These are phyloP conservation scores for Cyclotella baltica DNA, from an alignment of 108 stramenopile genomes.

Conservation along the genomic window DNA sequence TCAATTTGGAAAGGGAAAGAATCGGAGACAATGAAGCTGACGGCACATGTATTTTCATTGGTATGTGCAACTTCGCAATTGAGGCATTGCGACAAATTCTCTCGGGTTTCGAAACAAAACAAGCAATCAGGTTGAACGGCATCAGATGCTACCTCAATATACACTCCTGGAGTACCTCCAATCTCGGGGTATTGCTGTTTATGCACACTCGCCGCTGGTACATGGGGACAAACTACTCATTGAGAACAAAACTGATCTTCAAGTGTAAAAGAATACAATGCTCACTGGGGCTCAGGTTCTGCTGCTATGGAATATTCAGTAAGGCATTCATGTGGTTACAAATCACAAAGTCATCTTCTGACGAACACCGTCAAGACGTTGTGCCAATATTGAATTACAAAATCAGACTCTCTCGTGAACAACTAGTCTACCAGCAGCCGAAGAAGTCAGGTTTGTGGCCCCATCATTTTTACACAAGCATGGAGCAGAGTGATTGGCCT, in stretches of 20 bases:
- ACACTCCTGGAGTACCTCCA: slow-evolving; percentile 74
- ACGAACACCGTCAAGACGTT: slow-evolving; percentile 55
- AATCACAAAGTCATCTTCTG: slow-evolving; percentile 59
- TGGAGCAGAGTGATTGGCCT: no score
- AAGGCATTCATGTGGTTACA: slow-evolving; percentile 66
- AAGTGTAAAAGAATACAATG: slow-evolving; percentile 37
- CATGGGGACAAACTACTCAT: slow-evolving; percentile 47
- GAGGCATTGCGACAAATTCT: slow-evolving; percentile 62
- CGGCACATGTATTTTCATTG: slow-evolving; percentile 59
- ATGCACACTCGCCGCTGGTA: slow-evolving; percentile 72
- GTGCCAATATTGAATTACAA: slow-evolving; percentile 22
- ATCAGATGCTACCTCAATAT: slow-evolving; percentile 74
- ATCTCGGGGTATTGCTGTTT: slow-evolving; percentile 61
- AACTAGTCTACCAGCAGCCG: no score
- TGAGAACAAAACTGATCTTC: slow-evolving; percentile 25
- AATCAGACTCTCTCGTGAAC: slow-evolving; percentile 35
- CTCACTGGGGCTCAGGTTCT: slow-evolving; percentile 70
- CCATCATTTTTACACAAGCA: no score
- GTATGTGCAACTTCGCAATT: slow-evolving; percentile 82
- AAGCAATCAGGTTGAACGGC: slow-evolving; percentile 86
- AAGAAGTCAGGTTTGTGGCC: no score
- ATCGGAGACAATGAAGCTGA: slow-evolving; percentile 57
- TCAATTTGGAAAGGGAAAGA: slow-evolving; percentile 83
- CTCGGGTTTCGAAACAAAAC: slow-evolving; percentile 49
- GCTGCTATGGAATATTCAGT: slow-evolving; percentile 78